Evolutionary conservation across 805 yeast species (phyloP), one percentile per base, ranked within the genome.

Genomic region (Brettanomyces bruxellensis): DNA sequence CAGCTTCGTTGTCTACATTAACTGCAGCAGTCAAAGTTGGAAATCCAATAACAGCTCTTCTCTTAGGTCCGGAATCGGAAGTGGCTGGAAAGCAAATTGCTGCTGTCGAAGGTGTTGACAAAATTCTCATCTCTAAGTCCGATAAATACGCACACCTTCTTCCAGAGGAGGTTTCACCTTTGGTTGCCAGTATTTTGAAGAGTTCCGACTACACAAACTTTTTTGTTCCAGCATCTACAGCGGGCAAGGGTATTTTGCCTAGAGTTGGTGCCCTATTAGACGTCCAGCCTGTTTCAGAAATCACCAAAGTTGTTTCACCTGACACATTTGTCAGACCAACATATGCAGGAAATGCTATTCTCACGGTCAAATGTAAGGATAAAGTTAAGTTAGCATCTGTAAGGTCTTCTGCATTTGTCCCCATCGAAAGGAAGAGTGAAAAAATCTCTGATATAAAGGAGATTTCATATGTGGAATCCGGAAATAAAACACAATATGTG

Each of bases 261-360:
- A 75, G 98, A 53, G 73, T 85, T 23, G 95, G 87, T 34, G 96
- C 96, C 1, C 58, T 84, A 47, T 68, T 91, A 43, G 95, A 91
- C 59, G 75, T 78, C 23, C 97, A 91, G 68, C 97, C 96, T 28
- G 68, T 93, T 44, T 79, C 91, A 25, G 98, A 91, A 60, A 75
- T 93, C 48, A 77, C 76, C 54, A 76, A 77, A 57, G 82, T 91
- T 37, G 76, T 75, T 52, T 69, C 78, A 44, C 72, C 77, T 14
- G 77, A 75, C 50, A 84, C 93, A 6, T 93, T 91, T 65, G 81
- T 83, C 36, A 83, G 98, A 64, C 97, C 98, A 41, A 88, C 91
- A 36, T 93, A 86, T 62, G 98, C 99, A 22, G 99, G 99, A 43
- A 93, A 93, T 66, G 95, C 95, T 4, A 70, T 87, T 48, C 77